Conservation (phyloP, 202 grass and related monocot genomes). For the Setaria italica region DNA sequence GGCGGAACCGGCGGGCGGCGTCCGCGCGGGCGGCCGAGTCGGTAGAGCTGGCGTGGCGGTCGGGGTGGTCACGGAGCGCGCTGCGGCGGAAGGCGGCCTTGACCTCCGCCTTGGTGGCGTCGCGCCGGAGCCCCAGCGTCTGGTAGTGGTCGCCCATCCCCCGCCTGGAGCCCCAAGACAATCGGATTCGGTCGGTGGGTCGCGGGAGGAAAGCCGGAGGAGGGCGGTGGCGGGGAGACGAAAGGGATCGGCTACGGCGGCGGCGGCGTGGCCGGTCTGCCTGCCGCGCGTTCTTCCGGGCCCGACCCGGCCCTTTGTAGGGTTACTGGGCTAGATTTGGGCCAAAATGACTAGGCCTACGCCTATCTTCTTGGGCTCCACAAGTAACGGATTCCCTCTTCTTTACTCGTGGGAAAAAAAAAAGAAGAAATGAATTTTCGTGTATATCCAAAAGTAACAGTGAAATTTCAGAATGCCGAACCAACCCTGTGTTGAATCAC, state of each 20-base stretch:
- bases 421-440: too few relatives aligned
- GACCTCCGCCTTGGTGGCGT: slow-evolving; percentile 69
- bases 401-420: too few relatives aligned
- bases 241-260: slow-evolving; percentile 26
- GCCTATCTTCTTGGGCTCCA: too few relatives aligned
- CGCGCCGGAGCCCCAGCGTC: slow-evolving; percentile 57
- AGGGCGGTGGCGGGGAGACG: neutral
- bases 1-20: slow-evolving; percentile 62
- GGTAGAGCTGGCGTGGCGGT: slow-evolving; percentile 57
- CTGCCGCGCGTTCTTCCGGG: slow-evolving; percentile 8
- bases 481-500: neutral
- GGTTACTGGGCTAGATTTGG: neutral
- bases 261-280: slow-evolving; percentile 22
- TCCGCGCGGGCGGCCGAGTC: slow-evolving; percentile 46
- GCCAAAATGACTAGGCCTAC: neutral
- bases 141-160: slow-evolving; percentile 42
- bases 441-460: neutral
- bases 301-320: neutral
- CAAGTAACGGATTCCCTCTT: too few relatives aligned
- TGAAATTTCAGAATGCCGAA: too few relatives aligned
- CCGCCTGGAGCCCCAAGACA: neutral
- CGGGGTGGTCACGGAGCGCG: slow-evolving; percentile 68
- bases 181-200: neutral
- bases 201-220: neutral
- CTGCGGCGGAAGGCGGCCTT: slow-evolving; percentile 70